Evolutionary conservation across 345 rosid genomes (phyloP), one percentile per base, ranked within the genome.

Genomic region (Murraya paniculata): DNA sequence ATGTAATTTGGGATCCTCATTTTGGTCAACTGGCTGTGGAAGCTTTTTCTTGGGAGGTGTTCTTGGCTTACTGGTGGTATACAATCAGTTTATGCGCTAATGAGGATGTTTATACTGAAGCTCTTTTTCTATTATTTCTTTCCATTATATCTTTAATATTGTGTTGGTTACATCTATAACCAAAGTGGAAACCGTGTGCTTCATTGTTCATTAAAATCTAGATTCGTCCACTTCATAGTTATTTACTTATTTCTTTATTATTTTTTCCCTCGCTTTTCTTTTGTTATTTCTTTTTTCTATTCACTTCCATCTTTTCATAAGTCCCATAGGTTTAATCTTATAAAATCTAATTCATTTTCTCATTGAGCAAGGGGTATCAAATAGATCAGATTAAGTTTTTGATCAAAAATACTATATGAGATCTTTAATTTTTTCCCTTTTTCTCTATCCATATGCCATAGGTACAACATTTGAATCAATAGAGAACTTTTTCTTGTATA

Each of bases 71-170:
- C 4, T 73, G 66, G n/a, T 72, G 30, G 30, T 33, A 72, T 62
- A 64, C 38, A 72, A 72, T 78, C 7, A 53, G 64, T 78, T 72
- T 78, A 72, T 55, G 11, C 64, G 53, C 57, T 64, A 72, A 78
- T 53, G 5, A 53, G 72, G 39, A 78, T 72, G 41, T 72, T 79
- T 79, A 78, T 78, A 45, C 30, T 19, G n/a, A 16, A 65, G 48
- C 69, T 78, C 48, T 27, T 57, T 72, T 72, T 72, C 30, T 56
- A 55, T 72, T 72, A 31, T 72, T 56, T 56, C 28, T 72, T 72
- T 58, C 4, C 21, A 48, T 4, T 48, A 56, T 72, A 72, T 55
- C 48, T 27, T 28, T 56, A 72, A 57, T 56, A 72, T 10, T 9
- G 3, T 30, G 75, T 61, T 68, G 74, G 45, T 78, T 78, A 14